phyloP scores from a whole-genome alignment of 2,329 filamentous ascomycete genomes.

The Herpotrichia juniperi region DNA sequence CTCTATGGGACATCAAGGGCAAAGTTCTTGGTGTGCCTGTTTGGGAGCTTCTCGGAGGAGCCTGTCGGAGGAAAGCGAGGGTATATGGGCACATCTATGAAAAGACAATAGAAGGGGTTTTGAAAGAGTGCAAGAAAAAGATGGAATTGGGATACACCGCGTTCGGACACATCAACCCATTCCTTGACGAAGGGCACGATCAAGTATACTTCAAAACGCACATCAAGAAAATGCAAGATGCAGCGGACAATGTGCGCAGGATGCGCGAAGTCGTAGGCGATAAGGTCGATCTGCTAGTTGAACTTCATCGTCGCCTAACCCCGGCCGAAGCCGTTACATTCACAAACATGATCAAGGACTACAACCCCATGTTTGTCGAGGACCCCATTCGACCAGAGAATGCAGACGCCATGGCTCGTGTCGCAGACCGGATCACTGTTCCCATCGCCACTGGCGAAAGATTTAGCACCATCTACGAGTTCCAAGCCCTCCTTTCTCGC shows the following conservation, averaged over 20 bases:
- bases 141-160: no score
- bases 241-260: slow-evolving; percentile 4
- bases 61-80: no score
- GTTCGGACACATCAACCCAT: no score
- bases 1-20: no score
- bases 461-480: slow-evolving; percentile 7
- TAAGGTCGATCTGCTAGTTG: slow-evolving; percentile 7
- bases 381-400: slow-evolving; percentile 6
- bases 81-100: no score
- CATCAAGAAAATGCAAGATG: slow-evolving; percentile 10
- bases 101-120: no score
- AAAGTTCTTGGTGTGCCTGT: no score
- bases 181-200: no score
- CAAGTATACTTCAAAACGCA: no score
- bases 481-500: slow-evolving; percentile 4
- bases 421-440: slow-evolving; percentile 5
- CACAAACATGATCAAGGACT: slow-evolving; percentile 1
- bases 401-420: slow-evolving; percentile 5
- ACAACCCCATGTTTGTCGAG: slow-evolving; percentile 7
- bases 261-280: slow-evolving; percentile 7
- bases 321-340: slow-evolving; percentile 8
- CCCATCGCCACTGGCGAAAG: slow-evolving; percentile 5
- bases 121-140: no score
- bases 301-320: slow-evolving; percentile 7
- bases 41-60: no score